Conservation (phyloP, 2,329 filamentous ascomycete species). For the Leptographium procerum region DNA sequence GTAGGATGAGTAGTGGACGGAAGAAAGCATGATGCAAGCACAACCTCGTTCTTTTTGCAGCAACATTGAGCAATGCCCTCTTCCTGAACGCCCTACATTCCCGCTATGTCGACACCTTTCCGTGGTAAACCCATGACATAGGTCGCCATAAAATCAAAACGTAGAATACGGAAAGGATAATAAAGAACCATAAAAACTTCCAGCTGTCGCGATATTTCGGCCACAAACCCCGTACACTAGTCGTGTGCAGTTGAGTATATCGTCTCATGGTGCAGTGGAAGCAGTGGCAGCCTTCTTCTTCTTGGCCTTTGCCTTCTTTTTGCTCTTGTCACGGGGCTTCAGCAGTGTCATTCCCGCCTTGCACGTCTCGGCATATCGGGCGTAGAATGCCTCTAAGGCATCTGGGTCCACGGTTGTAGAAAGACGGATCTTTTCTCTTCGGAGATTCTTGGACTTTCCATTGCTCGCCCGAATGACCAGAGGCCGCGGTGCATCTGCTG, state of each 20-base stretch:
- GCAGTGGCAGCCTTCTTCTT: conserved; percentile 43
- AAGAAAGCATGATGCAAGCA: too few relatives aligned
- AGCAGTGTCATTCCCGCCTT: conserved; percentile 78
- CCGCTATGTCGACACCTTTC: background rate
- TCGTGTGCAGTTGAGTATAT: background rate
- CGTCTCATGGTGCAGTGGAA: conserved; percentile 1
- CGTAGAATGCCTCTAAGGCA: conserved; percentile 70
- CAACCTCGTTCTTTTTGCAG: too few relatives aligned
- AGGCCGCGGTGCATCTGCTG: conserved; percentile 43
- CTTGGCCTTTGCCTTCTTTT: conserved; percentile 70
- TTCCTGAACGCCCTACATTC: background rate
- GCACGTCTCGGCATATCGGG: conserved; percentile 78
- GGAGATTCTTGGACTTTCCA: conserved; percentile 52
- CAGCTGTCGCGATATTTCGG: background rate
- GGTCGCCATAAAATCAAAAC: background rate
- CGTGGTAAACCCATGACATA: background rate
- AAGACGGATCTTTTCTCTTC: conserved; percentile 55
- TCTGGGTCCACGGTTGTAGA: conserved; percentile 72
- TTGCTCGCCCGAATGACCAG: conserved; percentile 78
- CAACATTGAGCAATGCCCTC: too few relatives aligned
- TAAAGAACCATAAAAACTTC: background rate
- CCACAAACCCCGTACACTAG: background rate
- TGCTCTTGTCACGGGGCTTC: conserved; percentile 89
- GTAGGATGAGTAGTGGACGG: too few relatives aligned
- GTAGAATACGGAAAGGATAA: too few relatives aligned